phyloP scores from a whole-genome alignment of 768 basidiomycete genomes.

The Suillus luteus region DNA sequence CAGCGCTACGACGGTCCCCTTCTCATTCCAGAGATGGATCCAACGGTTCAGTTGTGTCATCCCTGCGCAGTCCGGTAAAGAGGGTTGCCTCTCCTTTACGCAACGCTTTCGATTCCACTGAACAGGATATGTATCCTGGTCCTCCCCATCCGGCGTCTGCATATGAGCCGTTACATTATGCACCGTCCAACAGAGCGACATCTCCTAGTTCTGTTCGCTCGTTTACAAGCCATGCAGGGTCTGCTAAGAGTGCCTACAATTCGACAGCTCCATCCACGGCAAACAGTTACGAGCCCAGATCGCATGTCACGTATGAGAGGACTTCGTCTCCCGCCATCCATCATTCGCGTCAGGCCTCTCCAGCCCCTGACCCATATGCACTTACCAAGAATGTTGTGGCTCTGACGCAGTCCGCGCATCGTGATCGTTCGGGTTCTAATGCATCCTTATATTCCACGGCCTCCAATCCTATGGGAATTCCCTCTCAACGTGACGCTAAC shows the following conservation, averaged over 20 bases:
- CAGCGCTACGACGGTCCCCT: slow-evolving; percentile 11
- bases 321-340: slow-evolving; percentile 33
- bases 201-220: slow-evolving; percentile 31
- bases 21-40: slow-evolving; percentile 17
- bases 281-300: slow-evolving; percentile 24
- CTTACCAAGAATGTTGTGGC: slow-evolving; percentile 29
- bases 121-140: slow-evolving; percentile 8
- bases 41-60: slow-evolving; percentile 14
- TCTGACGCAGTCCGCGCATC: slow-evolving; percentile 25
- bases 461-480: slow-evolving; percentile 22
- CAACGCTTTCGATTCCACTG: slow-evolving; percentile 11
- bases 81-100: slow-evolving; percentile 20
- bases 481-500: slow-evolving; percentile 29
- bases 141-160: background rate
- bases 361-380: slow-evolving; percentile 39
- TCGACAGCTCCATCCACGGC: slow-evolving; percentile 1
- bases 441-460: slow-evolving; percentile 41
- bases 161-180: slow-evolving; percentile 10
- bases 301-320: slow-evolving; percentile 26
- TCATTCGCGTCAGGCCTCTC: slow-evolving; percentile 21
- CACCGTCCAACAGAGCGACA: slow-evolving; percentile 19
- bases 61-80: slow-evolving; percentile 16
- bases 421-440: slow-evolving; percentile 47
- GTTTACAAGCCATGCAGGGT: slow-evolving; percentile 18
- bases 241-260: slow-evolving; percentile 13